Conservation (phyloP, 495 filamentous ascomycete genomes). For the Pseudotulostoma volvatum region DNA sequence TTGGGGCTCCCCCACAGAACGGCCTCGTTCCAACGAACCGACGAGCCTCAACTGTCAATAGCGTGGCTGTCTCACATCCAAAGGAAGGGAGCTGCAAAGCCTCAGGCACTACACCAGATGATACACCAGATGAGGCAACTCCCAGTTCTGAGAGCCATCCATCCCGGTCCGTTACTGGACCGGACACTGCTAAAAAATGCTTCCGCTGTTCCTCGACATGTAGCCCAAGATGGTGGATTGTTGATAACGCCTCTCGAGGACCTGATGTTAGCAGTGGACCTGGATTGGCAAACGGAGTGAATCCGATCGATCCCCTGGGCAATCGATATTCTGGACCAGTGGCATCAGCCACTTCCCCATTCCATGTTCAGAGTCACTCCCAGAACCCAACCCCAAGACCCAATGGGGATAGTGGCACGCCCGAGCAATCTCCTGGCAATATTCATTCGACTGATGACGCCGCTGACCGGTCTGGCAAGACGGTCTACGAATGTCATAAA, state of each 20-base stretch:
- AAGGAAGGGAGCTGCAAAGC: constrained; percentile 19
- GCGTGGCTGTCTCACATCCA: constrained; percentile 10
- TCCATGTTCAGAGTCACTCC: constrained; percentile 11
- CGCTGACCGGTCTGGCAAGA: constrained; percentile 1
- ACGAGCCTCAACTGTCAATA: constrained; percentile 25
- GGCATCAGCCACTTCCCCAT: constrained; percentile 15
- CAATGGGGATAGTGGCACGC: constrained; percentile 16
- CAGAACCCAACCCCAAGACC: constrained; percentile 14
- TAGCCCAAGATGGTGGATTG: constrained; percentile 30
- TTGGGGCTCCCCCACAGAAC: constrained; percentile 16
- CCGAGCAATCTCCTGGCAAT: neutral
- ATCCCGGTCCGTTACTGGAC: constrained; percentile 6
- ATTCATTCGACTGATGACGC: neutral
- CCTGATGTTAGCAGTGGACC: constrained; percentile 9
- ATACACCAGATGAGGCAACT: constrained; percentile 17
- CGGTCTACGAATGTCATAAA: constrained; percentile 33
- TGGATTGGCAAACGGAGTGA: constrained; percentile 19
- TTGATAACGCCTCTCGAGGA: constrained; percentile 12
- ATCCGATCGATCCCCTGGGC: constrained; percentile 6
- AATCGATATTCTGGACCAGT: constrained; percentile 1
- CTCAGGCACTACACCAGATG: constrained; percentile 13
- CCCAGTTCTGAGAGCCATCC: constrained; percentile 20
- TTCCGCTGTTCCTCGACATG: constrained; percentile 21
- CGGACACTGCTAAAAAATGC: constrained; percentile 19
- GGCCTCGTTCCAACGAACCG: constrained; percentile 13